A percentile compares a stretch with the other conserved stretches of the same genome.
phyloP scores from a whole-genome alignment of 345 rosid genomes.

The Camelina neglecta region DNA sequence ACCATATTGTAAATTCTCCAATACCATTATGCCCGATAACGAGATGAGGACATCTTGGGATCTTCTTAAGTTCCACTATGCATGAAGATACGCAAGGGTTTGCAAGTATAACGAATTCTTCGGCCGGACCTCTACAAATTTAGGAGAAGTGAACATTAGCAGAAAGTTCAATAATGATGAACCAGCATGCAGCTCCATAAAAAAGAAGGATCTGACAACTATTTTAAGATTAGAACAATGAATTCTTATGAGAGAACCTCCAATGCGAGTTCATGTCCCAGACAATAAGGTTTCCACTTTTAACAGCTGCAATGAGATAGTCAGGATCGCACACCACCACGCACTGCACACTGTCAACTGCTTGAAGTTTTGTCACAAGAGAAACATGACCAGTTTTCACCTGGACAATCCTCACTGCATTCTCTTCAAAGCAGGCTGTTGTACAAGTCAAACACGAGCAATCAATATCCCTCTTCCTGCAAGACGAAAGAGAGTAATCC shows the following conservation, averaged over 20 bases:
- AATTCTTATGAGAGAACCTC: slow-evolving; percentile 59
- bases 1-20: slow-evolving; percentile 88
- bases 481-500: background rate
- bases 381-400: slow-evolving; percentile 74
- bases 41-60: slow-evolving; percentile 63
- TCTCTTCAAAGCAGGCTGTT: slow-evolving; percentile 56
- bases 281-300: slow-evolving; percentile 68
- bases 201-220: slow-evolving; percentile 27
- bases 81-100: slow-evolving; percentile 54
- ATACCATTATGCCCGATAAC: slow-evolving; percentile 75
- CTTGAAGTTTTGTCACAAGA: slow-evolving; percentile 60
- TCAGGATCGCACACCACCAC: slow-evolving; percentile 69
- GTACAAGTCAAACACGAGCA: slow-evolving; percentile 79
- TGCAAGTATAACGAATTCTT: slow-evolving; percentile 57
- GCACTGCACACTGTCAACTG: slow-evolving; percentile 58
- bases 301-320: slow-evolving; percentile 66
- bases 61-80: slow-evolving; percentile 74
- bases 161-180: slow-evolving; percentile 28
- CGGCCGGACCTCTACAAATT: slow-evolving; percentile 60
- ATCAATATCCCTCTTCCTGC: slow-evolving; percentile 69
- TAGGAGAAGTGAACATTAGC: slow-evolving; percentile 33
- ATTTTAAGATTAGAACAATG: slow-evolving; percentile 5
- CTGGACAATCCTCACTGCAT: slow-evolving; percentile 66
- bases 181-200: slow-evolving; percentile 25
- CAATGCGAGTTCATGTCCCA: slow-evolving; percentile 85